These are phyloP conservation scores for Xylaria sp. DNA, from an alignment of 2,329 filamentous ascomycete species.

Conservation along the genomic window DNA sequence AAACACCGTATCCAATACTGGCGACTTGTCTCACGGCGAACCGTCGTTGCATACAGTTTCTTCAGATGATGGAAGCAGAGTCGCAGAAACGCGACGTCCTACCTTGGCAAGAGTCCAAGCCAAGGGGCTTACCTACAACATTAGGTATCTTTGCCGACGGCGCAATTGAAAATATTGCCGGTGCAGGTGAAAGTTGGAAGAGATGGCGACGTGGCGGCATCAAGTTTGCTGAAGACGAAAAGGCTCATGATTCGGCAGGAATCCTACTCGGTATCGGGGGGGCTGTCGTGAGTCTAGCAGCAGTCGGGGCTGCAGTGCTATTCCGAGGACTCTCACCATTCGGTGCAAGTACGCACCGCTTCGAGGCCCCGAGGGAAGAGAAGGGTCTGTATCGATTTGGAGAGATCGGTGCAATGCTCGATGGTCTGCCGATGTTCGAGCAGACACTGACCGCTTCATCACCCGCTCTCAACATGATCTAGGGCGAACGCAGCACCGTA, in stretches of 20 bases:
- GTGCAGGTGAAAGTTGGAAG: slow-evolving; percentile 50
- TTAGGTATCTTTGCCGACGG: slow-evolving; percentile 48
- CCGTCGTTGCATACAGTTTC: slow-evolving; percentile 42
- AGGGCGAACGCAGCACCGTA: slow-evolving; percentile 22
- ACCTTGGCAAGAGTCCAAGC: slow-evolving; percentile 39
- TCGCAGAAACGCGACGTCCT: slow-evolving; percentile 27
- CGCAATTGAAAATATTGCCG: slow-evolving; percentile 48
- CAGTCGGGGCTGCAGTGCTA: slow-evolving; percentile 52
- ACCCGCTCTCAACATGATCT: slow-evolving; percentile 30
- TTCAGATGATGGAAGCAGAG: slow-evolving; percentile 35
- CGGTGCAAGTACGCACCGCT: slow-evolving; percentile 57
- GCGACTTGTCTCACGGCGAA: slow-evolving; percentile 44
- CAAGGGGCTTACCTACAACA: slow-evolving; percentile 35
- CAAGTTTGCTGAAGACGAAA: slow-evolving; percentile 39
- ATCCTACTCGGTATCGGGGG: slow-evolving; percentile 53
- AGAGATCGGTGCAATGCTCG: slow-evolving; percentile 59
- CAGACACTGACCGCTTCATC: slow-evolving; percentile 21
- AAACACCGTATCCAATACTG: slow-evolving; percentile 59
- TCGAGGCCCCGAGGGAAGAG: slow-evolving; percentile 49
- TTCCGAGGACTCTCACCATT: slow-evolving; percentile 58
- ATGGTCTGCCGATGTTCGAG: slow-evolving; percentile 42
- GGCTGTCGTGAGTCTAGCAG: slow-evolving; percentile 49
- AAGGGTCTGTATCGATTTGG: slow-evolving; percentile 56
- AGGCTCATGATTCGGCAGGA: slow-evolving; percentile 44
- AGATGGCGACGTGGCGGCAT: slow-evolving; percentile 50